Conservation (phyloP, 1,284 basidiomycete species). For the Apiotrichum domesticum region DNA sequence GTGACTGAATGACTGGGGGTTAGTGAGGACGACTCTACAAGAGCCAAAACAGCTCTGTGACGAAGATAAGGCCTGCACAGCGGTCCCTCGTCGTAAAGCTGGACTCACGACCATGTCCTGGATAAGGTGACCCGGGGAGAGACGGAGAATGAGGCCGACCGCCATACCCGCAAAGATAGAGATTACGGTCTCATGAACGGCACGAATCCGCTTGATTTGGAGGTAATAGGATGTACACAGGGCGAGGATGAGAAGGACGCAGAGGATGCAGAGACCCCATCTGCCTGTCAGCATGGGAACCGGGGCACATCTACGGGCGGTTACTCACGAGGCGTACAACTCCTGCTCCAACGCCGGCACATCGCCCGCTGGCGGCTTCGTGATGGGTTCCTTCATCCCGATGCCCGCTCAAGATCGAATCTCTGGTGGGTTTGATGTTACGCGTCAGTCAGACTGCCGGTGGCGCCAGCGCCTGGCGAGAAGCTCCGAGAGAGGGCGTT, state of each 20-base stretch:
- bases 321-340: slow-evolving; percentile 66
- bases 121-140: slow-evolving; percentile 89
- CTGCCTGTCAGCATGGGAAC: slow-evolving; percentile 13
- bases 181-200: slow-evolving; percentile 93
- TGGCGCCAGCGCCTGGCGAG: background rate
- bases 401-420: background rate
- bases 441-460: background rate
- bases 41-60: background rate
- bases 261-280: slow-evolving; percentile 92
- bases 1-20: slow-evolving; percentile 78
- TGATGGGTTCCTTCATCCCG: slow-evolving; percentile 18
- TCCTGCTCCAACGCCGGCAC: slow-evolving; percentile 62
- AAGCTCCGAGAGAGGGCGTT: too few relatives aligned
- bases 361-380: slow-evolving; percentile 17
- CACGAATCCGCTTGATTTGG: slow-evolving; percentile 90
- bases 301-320: background rate
- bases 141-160: slow-evolving; percentile 82
- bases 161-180: slow-evolving; percentile 93
- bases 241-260: slow-evolving; percentile 85
- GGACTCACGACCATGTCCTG: slow-evolving; percentile 88
- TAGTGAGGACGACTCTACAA: background rate
- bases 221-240: slow-evolving; percentile 97
- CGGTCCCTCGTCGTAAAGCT: background rate
- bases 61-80: too few relatives aligned
- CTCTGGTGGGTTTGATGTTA: too few relatives aligned